These are phyloP conservation scores for Quercus phellos DNA, from an alignment of 331 rosid genomes.

Conservation along the genomic window DNA sequence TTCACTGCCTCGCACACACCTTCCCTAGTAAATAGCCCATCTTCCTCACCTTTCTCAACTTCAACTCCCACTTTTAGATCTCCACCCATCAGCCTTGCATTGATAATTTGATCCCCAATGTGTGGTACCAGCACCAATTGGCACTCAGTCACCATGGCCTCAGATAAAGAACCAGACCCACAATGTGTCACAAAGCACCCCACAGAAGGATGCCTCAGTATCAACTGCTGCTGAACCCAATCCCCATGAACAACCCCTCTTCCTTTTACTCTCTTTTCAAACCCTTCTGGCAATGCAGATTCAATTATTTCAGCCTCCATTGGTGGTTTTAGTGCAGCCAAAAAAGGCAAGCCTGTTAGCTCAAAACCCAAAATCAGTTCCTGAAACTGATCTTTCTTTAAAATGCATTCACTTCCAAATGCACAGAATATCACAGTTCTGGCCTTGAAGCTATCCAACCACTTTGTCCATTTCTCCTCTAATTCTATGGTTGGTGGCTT, in stretches of 20 bases:
- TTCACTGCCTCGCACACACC: constrained; percentile 36
- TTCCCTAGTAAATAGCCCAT: constrained; percentile 33
- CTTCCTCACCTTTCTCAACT: constrained; percentile 34
- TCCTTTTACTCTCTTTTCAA: constrained; percentile 28
- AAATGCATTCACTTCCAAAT: constrained; percentile 11
- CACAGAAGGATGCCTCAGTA: constrained; percentile 42
- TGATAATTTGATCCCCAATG: constrained; percentile 39
- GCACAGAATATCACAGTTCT: background rate
- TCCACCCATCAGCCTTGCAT: constrained; percentile 41
- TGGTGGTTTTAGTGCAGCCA: constrained; percentile 36
- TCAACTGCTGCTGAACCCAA: constrained; percentile 51
- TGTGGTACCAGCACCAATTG: constrained; percentile 40
- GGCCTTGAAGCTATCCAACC: background rate
- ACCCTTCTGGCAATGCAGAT: constrained; percentile 43
- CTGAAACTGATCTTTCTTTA: background rate
- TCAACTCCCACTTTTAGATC: constrained; percentile 44
- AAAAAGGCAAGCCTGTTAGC: constrained; percentile 23
- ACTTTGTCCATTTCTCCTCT: constrained; percentile 3
- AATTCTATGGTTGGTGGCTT: background rate
- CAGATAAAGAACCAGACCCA: constrained; percentile 46
- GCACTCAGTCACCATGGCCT: constrained; percentile 43
- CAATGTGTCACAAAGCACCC: constrained; percentile 57
- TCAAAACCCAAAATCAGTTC: constrained; percentile 8
- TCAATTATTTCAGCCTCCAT: constrained; percentile 26
- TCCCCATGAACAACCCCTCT: constrained; percentile 42